These are phyloP conservation scores for Fusarium sp. DNA, from an alignment of 2,329 filamentous ascomycete species.

Conservation along the genomic window DNA sequence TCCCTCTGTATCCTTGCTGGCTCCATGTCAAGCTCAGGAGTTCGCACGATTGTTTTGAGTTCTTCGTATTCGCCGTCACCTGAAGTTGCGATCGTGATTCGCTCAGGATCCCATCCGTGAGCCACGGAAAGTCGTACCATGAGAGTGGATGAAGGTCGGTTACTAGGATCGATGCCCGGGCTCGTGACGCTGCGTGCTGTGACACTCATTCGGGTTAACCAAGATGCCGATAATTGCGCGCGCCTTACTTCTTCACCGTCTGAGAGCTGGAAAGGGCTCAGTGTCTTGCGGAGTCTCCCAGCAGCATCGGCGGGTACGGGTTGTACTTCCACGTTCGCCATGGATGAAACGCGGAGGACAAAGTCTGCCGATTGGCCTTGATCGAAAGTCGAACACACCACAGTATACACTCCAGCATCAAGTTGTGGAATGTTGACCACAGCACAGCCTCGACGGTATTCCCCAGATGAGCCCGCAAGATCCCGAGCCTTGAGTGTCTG, in stretches of 20 bases:
- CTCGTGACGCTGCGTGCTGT: slow-evolving; percentile 47
- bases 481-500: slow-evolving; percentile 77
- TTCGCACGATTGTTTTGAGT: slow-evolving; percentile 71
- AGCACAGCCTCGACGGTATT: slow-evolving; percentile 85
- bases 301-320: slow-evolving; percentile 78
- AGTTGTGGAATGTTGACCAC: slow-evolving; percentile 71
- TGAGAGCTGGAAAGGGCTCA: slow-evolving; percentile 66
- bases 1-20: slow-evolving; percentile 66
- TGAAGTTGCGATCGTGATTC: slow-evolving; percentile 71
- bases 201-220: slow-evolving; percentile 67
- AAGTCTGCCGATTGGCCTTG: slow-evolving; percentile 80
- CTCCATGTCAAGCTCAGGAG: slow-evolving; percentile 78
- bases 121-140: slow-evolving; percentile 78
- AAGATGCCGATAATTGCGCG: slow-evolving; percentile 52
- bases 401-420: slow-evolving; percentile 80
- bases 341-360: slow-evolving; percentile 77
- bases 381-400: slow-evolving; percentile 92
- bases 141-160: slow-evolving; percentile 57
- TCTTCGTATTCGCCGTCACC: slow-evolving; percentile 81
- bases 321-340: slow-evolving; percentile 63
- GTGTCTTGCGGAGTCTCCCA: slow-evolving; percentile 72
- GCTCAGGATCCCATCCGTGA: slow-evolving; percentile 75
- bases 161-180: slow-evolving; percentile 23
- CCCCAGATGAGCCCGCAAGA: slow-evolving; percentile 84
- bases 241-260: slow-evolving; percentile 54